Evolutionary conservation across 352 stramenopile genomes (phyloP), one percentile per base, ranked within the genome.

Genomic region (Globisporangium okanoganense): DNA sequence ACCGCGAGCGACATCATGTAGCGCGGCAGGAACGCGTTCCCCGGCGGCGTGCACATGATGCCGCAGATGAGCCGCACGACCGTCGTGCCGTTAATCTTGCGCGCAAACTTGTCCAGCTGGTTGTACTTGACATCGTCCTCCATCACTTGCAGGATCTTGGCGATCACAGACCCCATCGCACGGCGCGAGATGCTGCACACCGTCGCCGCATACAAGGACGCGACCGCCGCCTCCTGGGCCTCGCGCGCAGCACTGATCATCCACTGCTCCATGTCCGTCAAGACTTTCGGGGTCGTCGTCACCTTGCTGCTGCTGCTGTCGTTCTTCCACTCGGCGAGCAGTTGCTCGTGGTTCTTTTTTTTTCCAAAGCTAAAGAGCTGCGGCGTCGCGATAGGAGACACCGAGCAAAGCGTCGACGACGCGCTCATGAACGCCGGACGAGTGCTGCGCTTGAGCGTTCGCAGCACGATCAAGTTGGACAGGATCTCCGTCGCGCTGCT

Each of bases 1-100:
- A 67, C 62, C 9, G 81, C 82, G n/a, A 95, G 58, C 7, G 86
- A 95, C 78, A 92, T 92, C 75, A 95, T 89, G 73, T 92, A 94
- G n/a, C 82, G 78, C 14, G 82, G 84, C 50, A 95, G 62, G 64
- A 94, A 92, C 3, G 83, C 76, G 5, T 79, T 78, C 9, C 81
- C 86, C 8, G 76, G 68, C 16, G 73, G 71, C 4, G 80, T 88
- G 57, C 79, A 86, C 69, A 95, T 92, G 48, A 93, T 90, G 12
- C 78, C 75, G 3, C 78, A 78, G 22, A 91, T 82, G 7, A 94
- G 73, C 38, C 79, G 80, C 13, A 93, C 76, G 20, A 90, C 76
- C 0, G 82, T 88, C 0, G 78, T 84, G 3, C 76, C 82, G 56
- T 91, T 91, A 29, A 94, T 66, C 55, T 83, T 85, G 25, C 76